Evolutionary conservation across 371 early-diverging fungal genomes (phyloP).

Genomic region (Actinomortierella ambigua): DNA sequence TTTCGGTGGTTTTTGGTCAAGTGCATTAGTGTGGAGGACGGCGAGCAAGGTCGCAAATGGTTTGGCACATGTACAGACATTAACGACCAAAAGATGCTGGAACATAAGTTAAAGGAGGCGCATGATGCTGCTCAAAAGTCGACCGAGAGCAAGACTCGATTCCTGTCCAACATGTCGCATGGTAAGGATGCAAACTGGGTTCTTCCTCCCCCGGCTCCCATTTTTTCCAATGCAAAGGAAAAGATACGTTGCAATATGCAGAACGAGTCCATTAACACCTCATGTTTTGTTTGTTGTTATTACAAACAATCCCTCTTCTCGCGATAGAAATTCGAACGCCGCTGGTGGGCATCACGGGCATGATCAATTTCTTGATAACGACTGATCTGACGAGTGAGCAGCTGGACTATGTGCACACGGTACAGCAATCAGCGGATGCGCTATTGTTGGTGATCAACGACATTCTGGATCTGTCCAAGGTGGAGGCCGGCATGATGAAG

Average conservation of each 20-base stretch:
- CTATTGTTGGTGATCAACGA: constrained; percentile 72
- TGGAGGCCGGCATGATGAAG: constrained; percentile 76
- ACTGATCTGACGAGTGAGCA: constrained; percentile 67
- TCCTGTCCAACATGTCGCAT: constrained; percentile 73
- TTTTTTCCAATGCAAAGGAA: neutral
- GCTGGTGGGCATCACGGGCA: constrained; percentile 69
- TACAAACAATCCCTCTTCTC: neutral
- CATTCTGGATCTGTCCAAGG: constrained; percentile 71
- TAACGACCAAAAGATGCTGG: constrained; percentile 66
- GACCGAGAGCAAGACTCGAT: constrained; percentile 72
- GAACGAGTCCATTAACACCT: neutral
- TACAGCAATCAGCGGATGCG: constrained; percentile 68
- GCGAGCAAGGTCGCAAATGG: constrained; percentile 65
- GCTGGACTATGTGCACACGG: constrained; percentile 68
- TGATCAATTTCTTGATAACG: constrained; percentile 67
- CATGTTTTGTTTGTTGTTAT: neutral
- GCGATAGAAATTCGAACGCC: constrained; percentile 67
- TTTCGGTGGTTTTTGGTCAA: constrained; percentile 71
- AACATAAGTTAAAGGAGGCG: constrained; percentile 69
- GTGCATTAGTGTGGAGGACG: constrained; percentile 63
- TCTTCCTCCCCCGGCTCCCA: constrained; percentile 2
- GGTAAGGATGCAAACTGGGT: constrained; percentile 35
- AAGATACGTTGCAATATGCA: neutral
- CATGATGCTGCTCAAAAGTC: constrained; percentile 72
- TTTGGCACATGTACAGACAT: constrained; percentile 74